Evolutionary conservation across 1,284 basidiomycete species (phyloP), one percentile per base, ranked within the genome.

Genomic region (Megacollybia platyphylla): DNA sequence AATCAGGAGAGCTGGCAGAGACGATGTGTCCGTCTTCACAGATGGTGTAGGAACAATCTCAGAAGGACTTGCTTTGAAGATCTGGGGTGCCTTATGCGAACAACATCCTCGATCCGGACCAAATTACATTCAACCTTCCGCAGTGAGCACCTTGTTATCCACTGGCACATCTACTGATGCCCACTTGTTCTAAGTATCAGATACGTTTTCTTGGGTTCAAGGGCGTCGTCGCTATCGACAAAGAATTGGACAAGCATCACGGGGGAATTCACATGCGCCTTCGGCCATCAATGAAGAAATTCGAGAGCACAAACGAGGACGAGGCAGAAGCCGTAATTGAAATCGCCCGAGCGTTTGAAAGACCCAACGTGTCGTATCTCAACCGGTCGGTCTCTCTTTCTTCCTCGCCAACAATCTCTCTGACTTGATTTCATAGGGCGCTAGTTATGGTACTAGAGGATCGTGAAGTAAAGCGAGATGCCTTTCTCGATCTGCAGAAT

Each of bases 21-120:
- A 52, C 5, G 20, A 67, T 13, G 57, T 54, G 0, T 65, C 76
- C 40, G 54, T 69, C 20, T 80, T 80, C 53, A 87, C 84, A 0
- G 85, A 88, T 50, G 86, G 87, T 30, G 70, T 79, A 15, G 87
- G 86, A 0, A 86, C 79, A 1, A 84, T 88, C 42, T 84, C 84
- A 0, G 58, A 59, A 17, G 59, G 61, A 26, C 63, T 88, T 4
- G 74, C 68, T 0, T 55, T 74, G 39, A 54, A 57, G 51, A 79
- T 89, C 38, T 85, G 76, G 71, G 49, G 52, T 5, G 65, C 64
- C 2, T 54, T 83, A 10, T 73, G 75, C 41, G 53, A 58, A 20
- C 61, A 57, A 27, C 68, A 69, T 35, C 56, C 61, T 15, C 57
- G 63, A 26, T 60, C 57, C 32, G 53, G 57, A 11, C 43, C 49